These are phyloP conservation scores for Eucalyptus shirleyi DNA, from an alignment of 345 rosid genomes.

Conservation along the genomic window DNA sequence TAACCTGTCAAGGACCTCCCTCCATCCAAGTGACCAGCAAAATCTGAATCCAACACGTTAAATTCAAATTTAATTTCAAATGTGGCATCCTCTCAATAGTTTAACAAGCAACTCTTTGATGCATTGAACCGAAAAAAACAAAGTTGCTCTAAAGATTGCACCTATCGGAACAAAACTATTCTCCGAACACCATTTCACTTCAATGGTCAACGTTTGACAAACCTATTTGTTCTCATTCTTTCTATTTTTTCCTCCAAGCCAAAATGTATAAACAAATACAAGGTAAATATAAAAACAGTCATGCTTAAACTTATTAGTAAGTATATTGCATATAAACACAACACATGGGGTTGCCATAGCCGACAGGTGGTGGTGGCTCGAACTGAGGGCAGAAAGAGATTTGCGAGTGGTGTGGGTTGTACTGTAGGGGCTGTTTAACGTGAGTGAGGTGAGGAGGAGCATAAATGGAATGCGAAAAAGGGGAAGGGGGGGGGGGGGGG, in stretches of 20 bases:
- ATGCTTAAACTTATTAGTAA: background rate
- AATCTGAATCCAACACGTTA: background rate
- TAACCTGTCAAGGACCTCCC: background rate
- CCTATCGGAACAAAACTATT: background rate
- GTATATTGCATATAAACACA: background rate
- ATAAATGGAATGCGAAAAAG: background rate
- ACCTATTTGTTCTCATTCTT: background rate
- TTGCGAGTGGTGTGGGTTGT: no score
- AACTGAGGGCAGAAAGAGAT: background rate
- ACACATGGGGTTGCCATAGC: background rate
- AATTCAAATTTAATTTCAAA: background rate
- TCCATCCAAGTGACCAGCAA: background rate
- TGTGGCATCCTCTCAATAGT: background rate
- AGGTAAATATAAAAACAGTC: background rate
- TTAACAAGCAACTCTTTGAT: background rate
- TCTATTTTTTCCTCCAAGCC: no score
- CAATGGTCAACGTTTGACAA: background rate
- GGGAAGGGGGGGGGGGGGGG: background rate
- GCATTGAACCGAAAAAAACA: background rate
- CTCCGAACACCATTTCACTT: background rate
- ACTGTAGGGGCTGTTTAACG: background rate
- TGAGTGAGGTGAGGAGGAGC: background rate
- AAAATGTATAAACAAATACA: background rate
- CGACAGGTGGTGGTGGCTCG: background rate
- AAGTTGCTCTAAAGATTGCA: background rate